These are phyloP conservation scores for Pterocarpus santalinus DNA, from an alignment of 306 rosid genomes.

Conservation along the genomic window DNA sequence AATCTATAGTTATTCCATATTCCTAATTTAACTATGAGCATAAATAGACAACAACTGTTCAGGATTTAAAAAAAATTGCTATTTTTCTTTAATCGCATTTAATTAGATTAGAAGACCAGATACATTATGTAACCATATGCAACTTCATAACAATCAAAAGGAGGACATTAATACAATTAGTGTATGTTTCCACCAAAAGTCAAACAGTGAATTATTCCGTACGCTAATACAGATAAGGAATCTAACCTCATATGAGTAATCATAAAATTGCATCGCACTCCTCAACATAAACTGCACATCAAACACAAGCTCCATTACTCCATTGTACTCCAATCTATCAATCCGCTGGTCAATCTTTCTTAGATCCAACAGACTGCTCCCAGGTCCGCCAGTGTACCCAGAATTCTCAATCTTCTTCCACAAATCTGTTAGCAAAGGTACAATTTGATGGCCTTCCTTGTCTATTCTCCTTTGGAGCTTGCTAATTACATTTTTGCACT, in stretches of 20 bases:
- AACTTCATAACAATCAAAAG: no score
- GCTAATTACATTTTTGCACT: constrained; percentile 94
- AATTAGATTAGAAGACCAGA: no score
- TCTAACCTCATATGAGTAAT: constrained; percentile 83
- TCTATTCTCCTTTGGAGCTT: constrained; percentile 88
- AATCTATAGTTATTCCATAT: no score
- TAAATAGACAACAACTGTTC: no score
- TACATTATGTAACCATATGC: no score
- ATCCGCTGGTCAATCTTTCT: constrained; percentile 86
- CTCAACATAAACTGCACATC: constrained; percentile 94
- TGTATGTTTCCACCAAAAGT: not conserved
- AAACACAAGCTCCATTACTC: constrained; percentile 84
- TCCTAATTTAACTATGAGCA: no score
- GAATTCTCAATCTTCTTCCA: constrained; percentile 88
- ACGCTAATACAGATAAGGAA: constrained; percentile 38
- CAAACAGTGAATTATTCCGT: constrained; percentile 4
- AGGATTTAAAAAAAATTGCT: no score
- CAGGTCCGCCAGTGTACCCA: constrained; percentile 65
- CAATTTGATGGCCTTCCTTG: constrained; percentile 90
- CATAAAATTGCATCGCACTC: constrained; percentile 83
- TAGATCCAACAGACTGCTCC: constrained; percentile 75
- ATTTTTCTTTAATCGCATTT: no score
- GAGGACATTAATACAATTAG: constrained; percentile 20
- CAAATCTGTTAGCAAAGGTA: constrained; percentile 88
- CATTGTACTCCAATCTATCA: constrained; percentile 83